A percentile compares a stretch with the other conserved stretches of the same genome.
Evolutionary conservation across 176 grass and related monocot genomes (phyloP).

Genomic region (Tillandsia leiboldiana): DNA sequence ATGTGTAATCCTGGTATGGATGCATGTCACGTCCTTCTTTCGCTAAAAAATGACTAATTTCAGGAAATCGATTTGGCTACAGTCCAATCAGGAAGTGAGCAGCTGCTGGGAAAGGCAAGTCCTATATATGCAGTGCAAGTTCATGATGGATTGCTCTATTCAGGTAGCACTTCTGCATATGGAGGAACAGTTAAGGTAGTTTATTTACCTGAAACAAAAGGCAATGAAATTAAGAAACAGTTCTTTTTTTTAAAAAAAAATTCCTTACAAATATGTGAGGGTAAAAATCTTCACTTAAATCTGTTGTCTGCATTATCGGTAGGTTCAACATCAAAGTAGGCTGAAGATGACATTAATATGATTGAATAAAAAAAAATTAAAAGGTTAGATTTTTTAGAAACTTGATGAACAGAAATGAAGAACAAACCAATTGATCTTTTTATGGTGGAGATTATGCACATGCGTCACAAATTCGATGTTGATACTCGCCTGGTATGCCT

Average conservation of each 20-base stretch:
- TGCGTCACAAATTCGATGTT: slow-evolving; percentile 96
- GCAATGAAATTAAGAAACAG: too few relatives aligned
- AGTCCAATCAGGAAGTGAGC: slow-evolving; percentile 44
- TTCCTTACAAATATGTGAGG: too few relatives aligned
- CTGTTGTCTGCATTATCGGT: too few relatives aligned
- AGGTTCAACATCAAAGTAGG: too few relatives aligned
- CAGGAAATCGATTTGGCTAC: slow-evolving; percentile 58
- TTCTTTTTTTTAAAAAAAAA: too few relatives aligned
- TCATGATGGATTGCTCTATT: slow-evolving; percentile 41
- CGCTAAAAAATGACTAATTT: neutral
- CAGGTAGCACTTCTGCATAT: slow-evolving; percentile 26
- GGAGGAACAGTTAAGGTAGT: slow-evolving; percentile 44
- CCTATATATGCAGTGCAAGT: slow-evolving; percentile 38
- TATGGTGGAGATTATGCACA: slow-evolving; percentile 99
- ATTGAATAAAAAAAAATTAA: too few relatives aligned
- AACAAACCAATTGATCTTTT: slow-evolving; percentile 54
- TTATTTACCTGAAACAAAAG: too few relatives aligned
- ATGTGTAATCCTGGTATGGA: too few relatives aligned
- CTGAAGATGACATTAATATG: too few relatives aligned
- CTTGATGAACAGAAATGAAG: too few relatives aligned
- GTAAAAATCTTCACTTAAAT: too few relatives aligned
- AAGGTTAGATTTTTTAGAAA: too few relatives aligned
- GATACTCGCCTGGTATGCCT: slow-evolving; percentile 75
- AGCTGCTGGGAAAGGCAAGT: slow-evolving; percentile 51
- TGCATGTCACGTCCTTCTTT: neutral